Evolutionary conservation across 768 basidiomycete genomes (phyloP).

Genomic region (Naganishia friedmannii): DNA sequence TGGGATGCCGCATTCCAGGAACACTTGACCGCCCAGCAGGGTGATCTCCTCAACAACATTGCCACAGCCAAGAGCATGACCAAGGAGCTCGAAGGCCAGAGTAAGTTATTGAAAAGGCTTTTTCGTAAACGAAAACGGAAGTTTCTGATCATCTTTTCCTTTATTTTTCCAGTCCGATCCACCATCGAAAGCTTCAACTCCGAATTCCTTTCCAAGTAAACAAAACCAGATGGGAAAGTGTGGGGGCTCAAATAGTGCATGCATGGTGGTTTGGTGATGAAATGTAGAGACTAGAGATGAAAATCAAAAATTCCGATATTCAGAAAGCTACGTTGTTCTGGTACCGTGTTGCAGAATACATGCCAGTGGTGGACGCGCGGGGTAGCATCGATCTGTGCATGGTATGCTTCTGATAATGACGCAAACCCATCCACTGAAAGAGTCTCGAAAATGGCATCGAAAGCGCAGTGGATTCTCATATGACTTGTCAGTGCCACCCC

Average conservation of each 20-base stretch:
- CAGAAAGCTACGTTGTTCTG: neutral
- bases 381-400: too few relatives aligned
- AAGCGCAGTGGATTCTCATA: too few relatives aligned
- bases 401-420: too few relatives aligned
- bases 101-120: slow-evolving; percentile 33
- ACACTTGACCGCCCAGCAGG: slow-evolving; percentile 73
- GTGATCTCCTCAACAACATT: slow-evolving; percentile 77
- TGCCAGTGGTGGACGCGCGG: too few relatives aligned
- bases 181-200: slow-evolving; percentile 29
- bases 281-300: slow-evolving; percentile 26
- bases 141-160: neutral
- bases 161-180: slow-evolving; percentile 21
- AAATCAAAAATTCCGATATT: slow-evolving; percentile 21
- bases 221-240: slow-evolving; percentile 15
- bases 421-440: too few relatives aligned
- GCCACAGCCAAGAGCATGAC: slow-evolving; percentile 71
- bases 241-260: slow-evolving; percentile 15
- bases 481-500: too few relatives aligned
- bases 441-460: too few relatives aligned
- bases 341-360: too few relatives aligned
- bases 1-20: slow-evolving; percentile 75
- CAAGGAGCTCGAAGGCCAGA: slow-evolving; percentile 84
- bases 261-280: neutral
- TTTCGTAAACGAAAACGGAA: too few relatives aligned
- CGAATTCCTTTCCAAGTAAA: slow-evolving; percentile 27